Conservation (phyloP, 305 asterid genomes). For the Stenogyne calaminthoides region DNA sequence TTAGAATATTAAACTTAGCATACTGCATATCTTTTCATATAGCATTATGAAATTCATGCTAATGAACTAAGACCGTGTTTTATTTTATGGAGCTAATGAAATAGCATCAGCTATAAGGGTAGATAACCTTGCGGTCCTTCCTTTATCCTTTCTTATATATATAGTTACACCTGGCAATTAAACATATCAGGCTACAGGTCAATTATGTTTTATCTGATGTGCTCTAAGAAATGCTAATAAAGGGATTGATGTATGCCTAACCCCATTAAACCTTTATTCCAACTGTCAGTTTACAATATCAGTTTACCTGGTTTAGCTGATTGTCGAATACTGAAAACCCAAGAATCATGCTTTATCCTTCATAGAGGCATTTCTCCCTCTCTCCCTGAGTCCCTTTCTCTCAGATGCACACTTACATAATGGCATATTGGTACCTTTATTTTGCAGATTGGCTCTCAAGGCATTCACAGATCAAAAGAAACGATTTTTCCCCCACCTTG, state of each 20-base stretch:
- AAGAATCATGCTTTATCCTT: not conserved
- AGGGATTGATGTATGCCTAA: too few species aligned
- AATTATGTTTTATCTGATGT: not conserved
- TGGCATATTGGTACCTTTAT: not conserved
- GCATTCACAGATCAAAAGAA: slow-evolving; percentile 90
- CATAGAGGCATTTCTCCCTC: not conserved
- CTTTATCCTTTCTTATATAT: not conserved
- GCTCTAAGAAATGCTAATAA: too few species aligned
- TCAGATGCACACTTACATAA: not conserved
- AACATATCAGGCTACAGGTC: not conserved
- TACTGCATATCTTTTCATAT: not conserved
- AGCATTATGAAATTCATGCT: not conserved
- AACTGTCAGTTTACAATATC: not conserved
- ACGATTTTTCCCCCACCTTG: slow-evolving; percentile 85
- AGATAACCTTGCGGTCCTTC: not conserved
- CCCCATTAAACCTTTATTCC: not conserved
- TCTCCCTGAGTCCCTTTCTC: not conserved
- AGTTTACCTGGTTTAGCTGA: not conserved
- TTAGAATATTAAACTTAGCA: not conserved
- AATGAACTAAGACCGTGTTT: not conserved
- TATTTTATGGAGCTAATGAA: not conserved
- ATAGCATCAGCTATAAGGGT: not conserved
- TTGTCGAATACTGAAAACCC: not conserved
- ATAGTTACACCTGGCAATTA: not conserved
- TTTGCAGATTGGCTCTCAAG: slow-evolving; percentile 88